Evolutionary conservation across 257 asterid genomes (phyloP).

Genomic region (Catharanthus roseus): DNA sequence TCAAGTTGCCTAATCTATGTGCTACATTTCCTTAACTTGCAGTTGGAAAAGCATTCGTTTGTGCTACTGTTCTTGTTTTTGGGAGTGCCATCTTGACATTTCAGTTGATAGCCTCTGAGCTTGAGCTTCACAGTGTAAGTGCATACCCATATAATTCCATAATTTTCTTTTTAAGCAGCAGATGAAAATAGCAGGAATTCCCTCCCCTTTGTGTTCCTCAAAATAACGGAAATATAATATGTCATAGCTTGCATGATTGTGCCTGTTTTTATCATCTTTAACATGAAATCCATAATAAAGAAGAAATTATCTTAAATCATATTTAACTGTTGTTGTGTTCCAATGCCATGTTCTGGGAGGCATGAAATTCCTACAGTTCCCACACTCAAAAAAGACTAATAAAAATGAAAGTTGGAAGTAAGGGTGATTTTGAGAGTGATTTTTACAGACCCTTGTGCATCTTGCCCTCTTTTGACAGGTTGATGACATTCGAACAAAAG

Average conservation of each 20-base stretch:
- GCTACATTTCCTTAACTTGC: conserved; percentile 16
- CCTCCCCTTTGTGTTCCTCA: too few relatives aligned
- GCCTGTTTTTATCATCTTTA: neutral
- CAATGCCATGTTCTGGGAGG: neutral
- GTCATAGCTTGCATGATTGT: neutral
- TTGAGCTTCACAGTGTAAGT: conserved; percentile 61
- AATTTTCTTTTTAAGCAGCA: neutral
- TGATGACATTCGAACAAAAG: conserved; percentile 57
- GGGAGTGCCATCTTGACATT: conserved; percentile 62
- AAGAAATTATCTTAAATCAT: too few relatives aligned
- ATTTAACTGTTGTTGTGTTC: too few relatives aligned
- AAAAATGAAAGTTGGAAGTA: neutral
- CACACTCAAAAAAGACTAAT: too few relatives aligned
- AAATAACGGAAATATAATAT: neutral
- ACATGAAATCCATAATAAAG: neutral
- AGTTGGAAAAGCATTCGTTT: conserved; percentile 87
- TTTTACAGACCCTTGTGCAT: too few relatives aligned
- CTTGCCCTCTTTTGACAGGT: conserved; percentile 30
- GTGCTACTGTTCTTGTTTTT: conserved; percentile 70
- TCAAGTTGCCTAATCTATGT: conserved; percentile 1
- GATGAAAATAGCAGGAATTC: neutral
- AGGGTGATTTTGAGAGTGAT: neutral
- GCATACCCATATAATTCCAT: neutral
- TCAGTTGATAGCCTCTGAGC: conserved; percentile 55
- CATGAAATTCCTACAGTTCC: neutral